Evolutionary conservation across 306 rosid genomes (phyloP).

Genomic region (Quillaja saponaria): DNA sequence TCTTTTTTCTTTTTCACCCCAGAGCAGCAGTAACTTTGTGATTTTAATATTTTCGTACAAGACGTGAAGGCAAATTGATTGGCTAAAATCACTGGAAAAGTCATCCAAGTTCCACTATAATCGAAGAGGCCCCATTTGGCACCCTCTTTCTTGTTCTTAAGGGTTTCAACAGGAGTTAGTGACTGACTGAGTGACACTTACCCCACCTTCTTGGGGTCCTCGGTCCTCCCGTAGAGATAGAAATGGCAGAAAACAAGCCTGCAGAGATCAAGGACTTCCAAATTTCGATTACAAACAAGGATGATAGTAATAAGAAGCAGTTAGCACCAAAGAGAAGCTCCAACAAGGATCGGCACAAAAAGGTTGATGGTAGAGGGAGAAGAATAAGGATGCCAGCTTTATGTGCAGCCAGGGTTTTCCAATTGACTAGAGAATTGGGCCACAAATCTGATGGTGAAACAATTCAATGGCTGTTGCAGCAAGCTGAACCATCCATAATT

Average conservation of each 20-base stretch:
- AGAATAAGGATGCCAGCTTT: constrained; percentile 65
- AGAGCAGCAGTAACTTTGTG: neutral
- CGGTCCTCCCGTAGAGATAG: constrained; percentile 28
- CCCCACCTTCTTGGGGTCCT: neutral
- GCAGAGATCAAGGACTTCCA: constrained; percentile 49
- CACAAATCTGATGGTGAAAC: constrained; percentile 56
- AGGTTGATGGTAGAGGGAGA: constrained; percentile 60
- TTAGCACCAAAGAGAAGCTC: constrained; percentile 48
- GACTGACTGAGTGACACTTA: no score
- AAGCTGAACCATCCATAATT: constrained; percentile 56
- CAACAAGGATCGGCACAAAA: constrained; percentile 58
- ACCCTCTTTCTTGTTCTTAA: constrained; percentile 16
- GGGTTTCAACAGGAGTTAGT: constrained; percentile 29
- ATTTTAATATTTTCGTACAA: no score
- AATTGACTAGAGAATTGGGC: constrained; percentile 51
- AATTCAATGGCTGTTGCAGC: constrained; percentile 59
- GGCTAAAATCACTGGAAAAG: constrained; percentile 17
- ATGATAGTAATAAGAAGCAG: constrained; percentile 39
- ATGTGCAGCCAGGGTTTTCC: constrained; percentile 61
- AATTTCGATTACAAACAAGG: constrained; percentile 38
- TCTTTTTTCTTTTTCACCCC: neutral
- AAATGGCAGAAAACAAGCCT: constrained; percentile 55
- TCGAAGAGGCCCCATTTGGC: constrained; percentile 2
- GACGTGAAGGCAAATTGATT: constrained; percentile 19
- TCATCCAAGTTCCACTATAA: constrained; percentile 27